Evolutionary conservation across 306 rosid species (phyloP), one percentile per base, ranked within the genome.

Genomic region (Lagenaria siceraria): DNA sequence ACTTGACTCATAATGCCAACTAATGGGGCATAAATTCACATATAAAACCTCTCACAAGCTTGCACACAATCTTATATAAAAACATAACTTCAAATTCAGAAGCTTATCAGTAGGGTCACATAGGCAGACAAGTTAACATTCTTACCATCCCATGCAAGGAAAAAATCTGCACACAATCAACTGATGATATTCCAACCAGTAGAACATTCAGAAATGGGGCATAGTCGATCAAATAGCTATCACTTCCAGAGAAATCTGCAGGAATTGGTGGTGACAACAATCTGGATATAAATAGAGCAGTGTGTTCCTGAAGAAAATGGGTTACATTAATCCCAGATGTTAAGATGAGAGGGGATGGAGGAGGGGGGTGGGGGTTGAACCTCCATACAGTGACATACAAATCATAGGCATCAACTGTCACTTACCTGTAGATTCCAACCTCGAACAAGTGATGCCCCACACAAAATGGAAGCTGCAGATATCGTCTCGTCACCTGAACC

Each of bases 361-460:
- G n/a, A n/a, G n/a, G n/a, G n/a, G n/a, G n/a, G n/a, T n/a, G n/a
- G n/a, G n/a, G n/a, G n/a, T n/a, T n/a, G n/a, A n/a, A n/a, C 29
- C 63, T 18, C 43, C 19, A 46, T 19, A 22, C 18, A 6, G n/a
- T 65, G 18, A 15, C 36, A 59, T n/a, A 22, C 36, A 46, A 59
- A 59, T 17, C 79, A 76, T 59, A 59, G 8, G 15, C 53, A 55
- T 76, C 79, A 59, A 53, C 60, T 82, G 54, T 21, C 33, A 65
- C 61, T 27, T 43, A 95, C 98, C 93, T 95, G 98, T 78, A 92
- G 78, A 87, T 93, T 92, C 98, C 98, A 95, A 70, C 98, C 98
- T 80, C 95, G 91, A 80, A 81, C 75, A 60, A 95, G 83, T 86
- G 98, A 92, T 66, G 93, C 93, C 78, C 97, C 98, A 78, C 96